These are phyloP conservation scores for Tolypocladium guangdongense DNA, from an alignment of 2,329 filamentous ascomycete genomes.

Conservation along the genomic window DNA sequence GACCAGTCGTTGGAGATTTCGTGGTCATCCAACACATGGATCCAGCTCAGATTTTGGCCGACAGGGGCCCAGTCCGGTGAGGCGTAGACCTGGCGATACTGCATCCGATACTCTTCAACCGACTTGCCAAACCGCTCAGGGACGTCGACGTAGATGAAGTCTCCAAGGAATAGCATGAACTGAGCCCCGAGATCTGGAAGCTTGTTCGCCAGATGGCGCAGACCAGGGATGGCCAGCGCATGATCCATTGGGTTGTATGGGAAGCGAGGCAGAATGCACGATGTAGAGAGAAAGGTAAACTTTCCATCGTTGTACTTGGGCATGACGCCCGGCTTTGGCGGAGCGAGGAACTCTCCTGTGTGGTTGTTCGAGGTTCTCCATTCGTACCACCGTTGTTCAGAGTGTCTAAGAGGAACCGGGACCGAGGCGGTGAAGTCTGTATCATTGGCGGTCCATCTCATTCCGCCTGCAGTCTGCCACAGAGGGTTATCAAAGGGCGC, in stretches of 20 bases:
- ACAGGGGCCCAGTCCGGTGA: constrained; percentile 81
- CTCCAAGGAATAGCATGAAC: constrained; percentile 72
- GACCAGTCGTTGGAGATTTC: constrained; percentile 85
- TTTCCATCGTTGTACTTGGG: constrained; percentile 51
- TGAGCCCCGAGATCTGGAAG: constrained; percentile 63
- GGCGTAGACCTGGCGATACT: constrained; percentile 92
- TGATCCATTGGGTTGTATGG: constrained; percentile 82
- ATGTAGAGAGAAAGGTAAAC: constrained; percentile 86
- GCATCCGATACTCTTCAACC: constrained; percentile 68
- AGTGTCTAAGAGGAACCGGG: constrained; percentile 50
- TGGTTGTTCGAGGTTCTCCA: constrained; percentile 84
- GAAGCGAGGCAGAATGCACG: constrained; percentile 84
- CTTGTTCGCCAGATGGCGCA: constrained; percentile 63
- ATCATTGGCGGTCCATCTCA: constrained; percentile 56
- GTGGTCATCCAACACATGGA: constrained; percentile 93
- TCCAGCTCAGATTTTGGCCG: constrained; percentile 79
- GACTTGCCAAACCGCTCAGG: constrained; percentile 66
- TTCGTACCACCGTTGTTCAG: constrained; percentile 65
- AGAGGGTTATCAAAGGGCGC: constrained; percentile 41
- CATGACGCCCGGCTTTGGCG: constrained; percentile 57
- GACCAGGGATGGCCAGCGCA: constrained; percentile 69
- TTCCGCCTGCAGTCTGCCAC: constrained; percentile 57
- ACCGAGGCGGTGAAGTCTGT: constrained; percentile 76
- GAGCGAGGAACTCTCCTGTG: constrained; percentile 68
- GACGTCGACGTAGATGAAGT: constrained; percentile 88